Conservation (phyloP, 2,329 filamentous ascomycete species). For the Tricladium varicosporioides region DNA sequence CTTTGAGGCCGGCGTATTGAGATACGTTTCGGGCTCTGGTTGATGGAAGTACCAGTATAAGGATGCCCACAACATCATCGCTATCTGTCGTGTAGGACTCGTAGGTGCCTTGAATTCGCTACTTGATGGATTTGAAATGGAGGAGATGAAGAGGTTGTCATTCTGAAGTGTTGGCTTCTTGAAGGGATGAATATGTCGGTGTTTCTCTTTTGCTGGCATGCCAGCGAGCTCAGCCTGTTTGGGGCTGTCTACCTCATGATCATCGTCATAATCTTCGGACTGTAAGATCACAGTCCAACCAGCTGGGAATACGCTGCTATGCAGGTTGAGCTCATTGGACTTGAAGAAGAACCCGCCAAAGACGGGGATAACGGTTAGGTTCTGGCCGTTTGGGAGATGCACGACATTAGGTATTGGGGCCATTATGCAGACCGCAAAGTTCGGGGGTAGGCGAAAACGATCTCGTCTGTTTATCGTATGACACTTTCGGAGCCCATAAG, state of each 20-base stretch:
- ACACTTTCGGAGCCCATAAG: no score
- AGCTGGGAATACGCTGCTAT: slow-evolving; percentile 71
- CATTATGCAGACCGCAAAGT: slow-evolving; percentile 14
- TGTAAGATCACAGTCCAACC: slow-evolving; percentile 90
- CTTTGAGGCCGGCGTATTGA: slow-evolving; percentile 62
- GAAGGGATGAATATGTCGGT: slow-evolving; percentile 60
- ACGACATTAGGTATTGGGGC: slow-evolving; percentile 41
- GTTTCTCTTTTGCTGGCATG: slow-evolving; percentile 25
- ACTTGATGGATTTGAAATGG: slow-evolving; percentile 79
- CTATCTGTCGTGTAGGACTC: slow-evolving; percentile 84
- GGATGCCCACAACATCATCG: slow-evolving; percentile 95
- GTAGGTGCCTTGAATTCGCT: slow-evolving; percentile 75
- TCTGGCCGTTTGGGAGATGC: slow-evolving; percentile 84
- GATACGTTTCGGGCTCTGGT: slow-evolving; percentile 62
- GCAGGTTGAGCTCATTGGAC: slow-evolving; percentile 68
- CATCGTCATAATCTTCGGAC: slow-evolving; percentile 48
- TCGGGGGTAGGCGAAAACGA: no score
- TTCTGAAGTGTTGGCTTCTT: slow-evolving; percentile 70
- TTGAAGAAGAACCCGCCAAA: slow-evolving; percentile 94
- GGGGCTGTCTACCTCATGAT: slow-evolving; percentile 30
- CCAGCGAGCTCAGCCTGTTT: slow-evolving; percentile 31
- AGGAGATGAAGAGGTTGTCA: slow-evolving; percentile 88
- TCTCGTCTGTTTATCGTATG: no score
- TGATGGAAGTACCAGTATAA: slow-evolving; percentile 98
- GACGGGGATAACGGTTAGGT: slow-evolving; percentile 75